Base-by-base conservation (phyloP, 495 filamentous ascomycete species). In the Penicillium bovifimosum region DNA sequence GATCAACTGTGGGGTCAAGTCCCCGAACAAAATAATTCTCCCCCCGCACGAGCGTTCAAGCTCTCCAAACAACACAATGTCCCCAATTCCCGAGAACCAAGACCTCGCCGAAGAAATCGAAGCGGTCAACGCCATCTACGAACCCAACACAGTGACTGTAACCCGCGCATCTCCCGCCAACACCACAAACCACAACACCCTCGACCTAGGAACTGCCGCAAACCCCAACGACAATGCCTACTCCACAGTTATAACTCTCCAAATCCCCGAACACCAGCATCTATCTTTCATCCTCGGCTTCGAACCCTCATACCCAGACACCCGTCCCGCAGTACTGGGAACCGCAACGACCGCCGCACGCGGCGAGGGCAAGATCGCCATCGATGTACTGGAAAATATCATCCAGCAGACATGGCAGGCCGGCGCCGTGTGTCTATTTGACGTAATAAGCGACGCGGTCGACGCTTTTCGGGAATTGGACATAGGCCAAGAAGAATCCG, bases 101-200 rank as follows among this genome's bases (percentile, higher is more conserved):
- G 88, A 92, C 31, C 82, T 96, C 18, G 64, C 63, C 34, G 88
- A 96, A 70, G 93, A 98, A 71, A 73, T 92, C 13, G 85, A 86
- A 61, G 90, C 88, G 43, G 88, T 98, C 55, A 96, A 93, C 66
- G 88, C 92, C 17, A 98, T 98, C 57, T 98, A 95, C 71, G 87
- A 85, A 18, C 78, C 82, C 13, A 70, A 76, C 35, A 87, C 86
- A 6, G 70, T 96, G 18, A 58, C 66, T 6, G 46, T 75, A 17
- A 67, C 56, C 56, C 69, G 66, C 13, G 49, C 78, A 72, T 13
- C 79, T 17, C 36, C 58, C 18, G 14, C 57, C 73, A 66, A 47
- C 65, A 13, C 34, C 20, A 16, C 34, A 67, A 11, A 71, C 66
- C 55, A 82, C 72, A 64, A 73, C 47, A 69, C 76, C 8, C 59